Percentiles rank a stretch among this genome's conserved stretches.
These are phyloP conservation scores for Astragalus glycyphyllos DNA, from an alignment of 306 rosid genomes.

Conservation along the genomic window DNA sequence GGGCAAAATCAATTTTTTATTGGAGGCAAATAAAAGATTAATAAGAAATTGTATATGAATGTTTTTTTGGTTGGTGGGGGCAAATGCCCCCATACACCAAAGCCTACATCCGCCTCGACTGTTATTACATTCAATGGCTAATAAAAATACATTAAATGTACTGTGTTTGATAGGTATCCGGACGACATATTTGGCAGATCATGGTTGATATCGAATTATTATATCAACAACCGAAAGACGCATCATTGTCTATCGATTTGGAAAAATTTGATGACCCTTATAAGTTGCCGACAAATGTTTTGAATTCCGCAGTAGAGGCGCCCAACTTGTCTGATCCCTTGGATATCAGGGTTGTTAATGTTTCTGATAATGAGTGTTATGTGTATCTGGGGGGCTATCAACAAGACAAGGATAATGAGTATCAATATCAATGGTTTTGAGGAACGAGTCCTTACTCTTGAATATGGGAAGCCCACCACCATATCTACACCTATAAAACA, in stretches of 20 bases:
- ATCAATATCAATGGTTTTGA: background rate
- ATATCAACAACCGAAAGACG: background rate
- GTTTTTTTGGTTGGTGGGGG: no score
- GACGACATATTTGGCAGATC: background rate
- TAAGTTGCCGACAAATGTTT: slow-evolving; percentile 4
- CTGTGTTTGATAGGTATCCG: no score
- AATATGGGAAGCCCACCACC: background rate
- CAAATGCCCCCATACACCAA: no score
- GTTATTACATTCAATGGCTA: no score
- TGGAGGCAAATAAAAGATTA: no score
- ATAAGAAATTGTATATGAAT: no score
- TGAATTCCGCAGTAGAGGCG: slow-evolving; percentile 4
- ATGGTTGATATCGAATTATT: background rate
- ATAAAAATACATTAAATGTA: no score
- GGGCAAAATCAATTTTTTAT: no score
- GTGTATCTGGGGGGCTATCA: background rate
- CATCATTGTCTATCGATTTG: background rate
- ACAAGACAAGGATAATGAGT: slow-evolving; percentile 13
- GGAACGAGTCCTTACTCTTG: background rate
- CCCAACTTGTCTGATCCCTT: background rate
- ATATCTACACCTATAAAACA: background rate
- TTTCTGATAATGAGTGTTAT: background rate
- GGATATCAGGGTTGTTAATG: no score
- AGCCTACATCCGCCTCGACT: no score
- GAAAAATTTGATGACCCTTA: background rate